Conservation (phyloP, 2,329 filamentous ascomycete genomes). For the Chrysosporium queenslandicum region DNA sequence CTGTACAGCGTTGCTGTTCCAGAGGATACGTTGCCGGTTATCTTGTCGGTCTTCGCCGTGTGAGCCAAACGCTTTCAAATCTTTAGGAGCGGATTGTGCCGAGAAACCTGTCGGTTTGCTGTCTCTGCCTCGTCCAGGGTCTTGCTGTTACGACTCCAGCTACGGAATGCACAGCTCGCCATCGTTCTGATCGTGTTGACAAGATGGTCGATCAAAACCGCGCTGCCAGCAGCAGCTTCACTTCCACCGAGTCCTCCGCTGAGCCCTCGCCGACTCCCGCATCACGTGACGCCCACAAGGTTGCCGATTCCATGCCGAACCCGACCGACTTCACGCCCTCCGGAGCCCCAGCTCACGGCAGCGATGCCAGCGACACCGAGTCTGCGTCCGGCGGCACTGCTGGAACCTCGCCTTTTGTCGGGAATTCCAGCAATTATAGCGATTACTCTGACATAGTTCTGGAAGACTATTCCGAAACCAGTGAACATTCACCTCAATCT, state of each 20-base stretch:
- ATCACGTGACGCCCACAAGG: not conserved
- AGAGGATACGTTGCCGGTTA: not conserved
- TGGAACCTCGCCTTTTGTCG: not conserved
- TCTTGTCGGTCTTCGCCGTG: not conserved
- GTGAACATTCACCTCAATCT: too few species aligned
- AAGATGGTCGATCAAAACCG: slow-evolving; percentile 7
- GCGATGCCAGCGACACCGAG: not conserved
- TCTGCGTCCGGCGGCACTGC: not conserved
- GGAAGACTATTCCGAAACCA: not conserved
- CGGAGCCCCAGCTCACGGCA: not conserved
- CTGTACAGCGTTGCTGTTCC: not conserved
- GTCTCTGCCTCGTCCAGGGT: too few species aligned
- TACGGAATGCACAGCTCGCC: not conserved
- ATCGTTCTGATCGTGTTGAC: not conserved
- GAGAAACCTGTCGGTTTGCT: too few species aligned
- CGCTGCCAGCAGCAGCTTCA: not conserved
- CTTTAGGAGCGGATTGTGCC: not conserved
- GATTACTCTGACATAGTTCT: not conserved
- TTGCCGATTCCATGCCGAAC: not conserved
- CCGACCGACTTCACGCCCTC: not conserved
- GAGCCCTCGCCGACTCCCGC: not conserved
- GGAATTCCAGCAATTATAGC: not conserved
- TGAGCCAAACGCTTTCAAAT: not conserved
- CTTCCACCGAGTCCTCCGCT: not conserved
- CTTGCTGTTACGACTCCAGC: too few species aligned